A percentile compares a stretch with the other conserved stretches of the same genome.
Conservation (phyloP, 83 land plant genomes). For the Diphasiastrum complanatum region DNA sequence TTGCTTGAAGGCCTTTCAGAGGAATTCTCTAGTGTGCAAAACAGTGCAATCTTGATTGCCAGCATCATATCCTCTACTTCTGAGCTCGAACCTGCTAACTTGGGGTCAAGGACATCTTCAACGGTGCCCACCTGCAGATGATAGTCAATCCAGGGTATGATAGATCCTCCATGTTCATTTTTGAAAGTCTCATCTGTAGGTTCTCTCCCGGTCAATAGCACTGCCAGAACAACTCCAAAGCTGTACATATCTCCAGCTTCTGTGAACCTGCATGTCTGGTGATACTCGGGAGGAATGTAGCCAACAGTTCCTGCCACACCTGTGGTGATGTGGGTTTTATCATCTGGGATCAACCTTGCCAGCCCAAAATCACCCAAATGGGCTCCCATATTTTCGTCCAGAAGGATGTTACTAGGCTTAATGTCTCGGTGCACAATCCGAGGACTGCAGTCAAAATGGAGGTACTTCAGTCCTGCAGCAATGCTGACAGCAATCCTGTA, state of each 20-base stretch:
- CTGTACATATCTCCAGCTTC: constrained; percentile 25
- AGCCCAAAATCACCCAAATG: constrained; percentile 28
- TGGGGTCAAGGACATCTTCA: too few species aligned
- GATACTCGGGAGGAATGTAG: constrained; percentile 31
- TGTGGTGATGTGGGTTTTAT: constrained; percentile 26
- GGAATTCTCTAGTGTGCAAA: too few species aligned
- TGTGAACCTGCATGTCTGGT: constrained; percentile 18
- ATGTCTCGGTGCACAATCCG: too few species aligned
- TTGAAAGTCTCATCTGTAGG: constrained; percentile 14
- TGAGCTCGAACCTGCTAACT: too few species aligned
- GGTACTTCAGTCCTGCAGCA: neutral
- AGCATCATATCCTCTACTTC: too few species aligned
- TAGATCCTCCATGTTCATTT: too few species aligned
- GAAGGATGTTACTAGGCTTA: constrained; percentile 26
- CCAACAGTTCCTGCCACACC: constrained; percentile 30
- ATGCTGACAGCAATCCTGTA: constrained; percentile 16
- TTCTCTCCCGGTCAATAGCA: constrained; percentile 14
- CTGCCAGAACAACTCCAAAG: constrained; percentile 22
- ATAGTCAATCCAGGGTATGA: too few species aligned
- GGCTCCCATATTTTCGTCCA: constrained; percentile 25
- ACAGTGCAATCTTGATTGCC: too few species aligned
- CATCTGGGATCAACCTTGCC: constrained; percentile 15
- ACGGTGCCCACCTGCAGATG: too few species aligned
- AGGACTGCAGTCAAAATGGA: neutral
- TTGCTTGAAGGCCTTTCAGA: too few species aligned